Evolutionary conservation across 257 asterid genomes (phyloP).

Genomic region (Dorcoceras hygrometricum): DNA sequence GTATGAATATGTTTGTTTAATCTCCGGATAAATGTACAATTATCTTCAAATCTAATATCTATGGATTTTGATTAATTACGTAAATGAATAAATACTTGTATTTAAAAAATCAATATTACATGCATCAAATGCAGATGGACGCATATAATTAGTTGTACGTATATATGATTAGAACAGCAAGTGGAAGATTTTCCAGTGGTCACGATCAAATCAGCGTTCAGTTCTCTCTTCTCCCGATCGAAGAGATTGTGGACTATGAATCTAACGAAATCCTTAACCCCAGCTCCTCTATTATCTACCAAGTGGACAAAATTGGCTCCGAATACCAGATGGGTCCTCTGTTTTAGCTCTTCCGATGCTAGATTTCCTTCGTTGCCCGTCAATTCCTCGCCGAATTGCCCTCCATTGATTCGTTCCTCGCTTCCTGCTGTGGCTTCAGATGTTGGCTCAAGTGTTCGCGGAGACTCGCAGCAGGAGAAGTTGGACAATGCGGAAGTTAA

Average conservation of each 20-base stretch:
- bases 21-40: too few relatives aligned
- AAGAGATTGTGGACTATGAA: slow-evolving; percentile 34
- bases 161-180: too few relatives aligned
- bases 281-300: slow-evolving; percentile 27
- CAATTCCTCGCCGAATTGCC: slow-evolving; percentile 12
- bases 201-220: background rate
- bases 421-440: slow-evolving; percentile 35
- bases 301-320: slow-evolving; percentile 29
- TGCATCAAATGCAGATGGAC: too few relatives aligned
- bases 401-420: slow-evolving; percentile 20
- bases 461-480: slow-evolving; percentile 20
- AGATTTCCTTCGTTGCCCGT: slow-evolving; percentile 22
- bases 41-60: too few relatives aligned
- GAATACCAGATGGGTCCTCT: slow-evolving; percentile 34
- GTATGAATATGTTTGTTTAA: too few relatives aligned
- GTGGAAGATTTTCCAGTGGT: background rate
- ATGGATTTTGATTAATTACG: too few relatives aligned
- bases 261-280: slow-evolving; percentile 34
- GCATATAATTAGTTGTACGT: too few relatives aligned
- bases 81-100: too few relatives aligned
- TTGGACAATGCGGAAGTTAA: slow-evolving; percentile 41
- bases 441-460: slow-evolving; percentile 34
- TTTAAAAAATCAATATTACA: too few relatives aligned
- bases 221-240: background rate
- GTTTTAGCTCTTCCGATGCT: slow-evolving; percentile 11